These are phyloP conservation scores for Melastoma malabathricum DNA, from an alignment of 345 rosid genomes.

Conservation along the genomic window DNA sequence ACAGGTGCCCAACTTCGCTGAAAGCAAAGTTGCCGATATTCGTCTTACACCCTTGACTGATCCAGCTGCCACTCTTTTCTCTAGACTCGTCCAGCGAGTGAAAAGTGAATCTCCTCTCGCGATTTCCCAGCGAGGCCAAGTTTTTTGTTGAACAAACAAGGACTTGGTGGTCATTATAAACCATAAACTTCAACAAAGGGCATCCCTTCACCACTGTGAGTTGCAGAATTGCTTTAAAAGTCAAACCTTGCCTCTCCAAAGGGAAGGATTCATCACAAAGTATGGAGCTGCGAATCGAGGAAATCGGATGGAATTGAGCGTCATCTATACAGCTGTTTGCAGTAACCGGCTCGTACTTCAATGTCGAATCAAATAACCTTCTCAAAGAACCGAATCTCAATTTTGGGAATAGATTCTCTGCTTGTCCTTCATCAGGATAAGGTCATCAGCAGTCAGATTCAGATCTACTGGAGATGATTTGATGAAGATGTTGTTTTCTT, in stretches of 20 bases:
- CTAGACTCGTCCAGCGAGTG: slow-evolving; percentile 54
- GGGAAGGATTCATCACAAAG: slow-evolving; percentile 11
- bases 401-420: slow-evolving; percentile 15
- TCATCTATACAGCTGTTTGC: slow-evolving; percentile 20
- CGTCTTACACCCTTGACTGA: slow-evolving; percentile 40
- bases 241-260: slow-evolving; percentile 22
- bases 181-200: slow-evolving; percentile 58
- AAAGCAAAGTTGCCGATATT: slow-evolving; percentile 36
- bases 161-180: slow-evolving; percentile 36
- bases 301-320: slow-evolving; percentile 12
- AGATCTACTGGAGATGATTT: slow-evolving; percentile 34
- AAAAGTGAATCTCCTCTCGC: slow-evolving; percentile 32
- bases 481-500: slow-evolving; percentile 46
- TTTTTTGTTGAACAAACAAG: slow-evolving; percentile 57
- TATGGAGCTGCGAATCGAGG: slow-evolving; percentile 9
- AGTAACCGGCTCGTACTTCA: slow-evolving; percentile 31
- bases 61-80: slow-evolving; percentile 55
- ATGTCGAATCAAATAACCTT: slow-evolving; percentile 58
- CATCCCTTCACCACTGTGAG: slow-evolving; percentile 47
- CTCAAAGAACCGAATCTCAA: slow-evolving; percentile 58
- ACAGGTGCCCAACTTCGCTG: slow-evolving; percentile 51
- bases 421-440: slow-evolving; percentile 26
- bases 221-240: slow-evolving; percentile 45
- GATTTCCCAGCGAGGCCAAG: slow-evolving; percentile 21
- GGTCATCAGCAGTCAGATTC: slow-evolving; percentile 34